A percentile compares a stretch with the other conserved stretches of the same genome.
Conservation (phyloP, 139 green algal genomes). For the Marvania coccoides region DNA sequence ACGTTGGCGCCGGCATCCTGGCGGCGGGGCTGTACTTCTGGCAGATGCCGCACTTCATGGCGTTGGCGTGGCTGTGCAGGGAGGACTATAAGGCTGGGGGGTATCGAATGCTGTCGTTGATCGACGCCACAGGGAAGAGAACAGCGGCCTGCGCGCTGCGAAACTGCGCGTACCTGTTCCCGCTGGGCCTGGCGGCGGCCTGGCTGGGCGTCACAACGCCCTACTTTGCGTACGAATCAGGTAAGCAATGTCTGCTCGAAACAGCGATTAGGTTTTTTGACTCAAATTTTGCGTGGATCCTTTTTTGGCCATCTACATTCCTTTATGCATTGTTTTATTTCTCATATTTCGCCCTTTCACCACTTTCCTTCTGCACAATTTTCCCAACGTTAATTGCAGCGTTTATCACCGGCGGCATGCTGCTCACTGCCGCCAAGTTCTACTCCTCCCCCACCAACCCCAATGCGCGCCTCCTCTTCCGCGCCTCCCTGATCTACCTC, state of each 20-base stretch:
- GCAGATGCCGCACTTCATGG: constrained; percentile 97
- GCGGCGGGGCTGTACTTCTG: constrained; percentile 90
- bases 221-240: constrained; percentile 72
- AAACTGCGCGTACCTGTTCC: constrained; percentile 82
- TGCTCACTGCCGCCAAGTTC: constrained; percentile 66
- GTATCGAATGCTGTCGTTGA: constrained; percentile 82
- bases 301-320: neutral
- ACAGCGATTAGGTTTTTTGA: neutral
- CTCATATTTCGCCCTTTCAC: too few relatives aligned
- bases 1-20: constrained; percentile 57
- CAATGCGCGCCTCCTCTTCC: constrained; percentile 78
- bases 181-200: constrained; percentile 61
- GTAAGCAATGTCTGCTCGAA: constrained; percentile 6
- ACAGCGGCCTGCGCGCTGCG: constrained; percentile 75
- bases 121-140: constrained; percentile 74
- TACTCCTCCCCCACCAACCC: constrained; percentile 33
- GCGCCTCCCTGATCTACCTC: constrained; percentile 81
- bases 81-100: constrained; percentile 82
- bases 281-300: neutral
- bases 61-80: constrained; percentile 90
- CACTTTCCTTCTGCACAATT: neutral
- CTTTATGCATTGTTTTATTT: too few relatives aligned
- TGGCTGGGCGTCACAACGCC: constrained; percentile 56
- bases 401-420: constrained; percentile 55
- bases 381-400: neutral